Conservation (phyloP, 371 early-diverging fungal species). For the Mortierella sp. region DNA sequence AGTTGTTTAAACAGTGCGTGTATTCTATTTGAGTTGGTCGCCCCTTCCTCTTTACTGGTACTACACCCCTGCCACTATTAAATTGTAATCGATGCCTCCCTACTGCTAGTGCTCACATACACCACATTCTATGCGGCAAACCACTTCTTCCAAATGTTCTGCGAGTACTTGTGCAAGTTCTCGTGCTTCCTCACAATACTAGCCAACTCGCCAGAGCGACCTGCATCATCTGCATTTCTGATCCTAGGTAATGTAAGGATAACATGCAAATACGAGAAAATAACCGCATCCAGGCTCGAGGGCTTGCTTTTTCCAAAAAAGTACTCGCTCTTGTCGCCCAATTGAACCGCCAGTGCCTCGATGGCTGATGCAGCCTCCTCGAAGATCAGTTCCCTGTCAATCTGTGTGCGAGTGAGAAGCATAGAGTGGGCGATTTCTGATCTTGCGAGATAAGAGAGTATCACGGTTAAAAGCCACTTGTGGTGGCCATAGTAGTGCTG, state of each 20-base stretch:
- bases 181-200: slow-evolving; percentile 51
- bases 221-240: slow-evolving; percentile 33
- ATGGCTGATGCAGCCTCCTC: slow-evolving; percentile 48
- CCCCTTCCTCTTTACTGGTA: no score
- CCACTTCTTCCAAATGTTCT: slow-evolving; percentile 48
- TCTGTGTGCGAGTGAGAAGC: slow-evolving; percentile 48
- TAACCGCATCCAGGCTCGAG: slow-evolving; percentile 43
- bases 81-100: neutral
- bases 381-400: slow-evolving; percentile 53
- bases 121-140: slow-evolving; percentile 23
- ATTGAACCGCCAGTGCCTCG: slow-evolving; percentile 33
- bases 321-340: slow-evolving; percentile 37
- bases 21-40: no score
- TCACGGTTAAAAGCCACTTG: slow-evolving; percentile 20
- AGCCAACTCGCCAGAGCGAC: slow-evolving; percentile 44
- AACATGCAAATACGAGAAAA: slow-evolving; percentile 53
- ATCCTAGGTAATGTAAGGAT: slow-evolving; percentile 45
- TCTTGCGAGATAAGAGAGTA: slow-evolving; percentile 35
- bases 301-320: slow-evolving; percentile 47
- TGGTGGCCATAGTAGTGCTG: slow-evolving; percentile 54
- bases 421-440: slow-evolving; percentile 39
- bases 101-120: neutral
- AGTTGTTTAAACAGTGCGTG: no score
- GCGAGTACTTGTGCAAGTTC: slow-evolving; percentile 47
- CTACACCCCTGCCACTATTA: no score